These are phyloP conservation scores for Arabis hirsuta DNA, from an alignment of 345 rosid species.

Conservation along the genomic window DNA sequence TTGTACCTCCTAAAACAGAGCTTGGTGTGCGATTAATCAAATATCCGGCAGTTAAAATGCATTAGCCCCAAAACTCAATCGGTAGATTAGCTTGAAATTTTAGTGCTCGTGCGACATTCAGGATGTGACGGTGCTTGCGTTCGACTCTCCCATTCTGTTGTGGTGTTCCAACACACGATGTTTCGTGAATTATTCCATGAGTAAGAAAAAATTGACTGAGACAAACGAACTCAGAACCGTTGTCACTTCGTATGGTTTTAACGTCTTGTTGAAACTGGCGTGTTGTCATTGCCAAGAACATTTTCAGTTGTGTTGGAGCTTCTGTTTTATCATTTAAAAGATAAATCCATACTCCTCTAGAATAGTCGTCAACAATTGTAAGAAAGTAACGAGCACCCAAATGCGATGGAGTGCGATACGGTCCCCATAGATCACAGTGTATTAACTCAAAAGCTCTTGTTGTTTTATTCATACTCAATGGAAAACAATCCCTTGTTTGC, in stretches of 20 bases:
- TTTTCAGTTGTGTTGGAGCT: background rate
- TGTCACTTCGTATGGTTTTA: background rate
- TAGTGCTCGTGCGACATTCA: background rate
- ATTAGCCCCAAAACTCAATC: too few species aligned
- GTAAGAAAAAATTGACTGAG: too few species aligned
- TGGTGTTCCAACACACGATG: background rate
- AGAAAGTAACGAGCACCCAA: background rate
- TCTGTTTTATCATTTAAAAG: background rate
- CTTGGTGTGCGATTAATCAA: too few species aligned
- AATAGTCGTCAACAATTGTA: background rate
- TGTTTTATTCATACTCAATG: background rate
- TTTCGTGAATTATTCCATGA: background rate
- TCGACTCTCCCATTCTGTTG: background rate
- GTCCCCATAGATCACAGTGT: background rate
- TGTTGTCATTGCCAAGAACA: background rate
- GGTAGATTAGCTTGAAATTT: too few species aligned
- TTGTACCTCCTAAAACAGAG: too few species aligned
- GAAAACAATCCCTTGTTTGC: background rate
- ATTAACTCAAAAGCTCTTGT: background rate
- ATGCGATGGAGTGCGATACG: background rate
- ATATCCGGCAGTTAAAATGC: too few species aligned
- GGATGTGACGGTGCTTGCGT: background rate
- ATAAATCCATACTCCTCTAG: background rate
- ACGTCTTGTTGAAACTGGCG: background rate
- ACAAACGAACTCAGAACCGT: background rate